Evolutionary conservation across 2,329 filamentous ascomycete species (phyloP), one percentile per base, ranked within the genome.

Genomic region (Lachnellula hyalina): DNA sequence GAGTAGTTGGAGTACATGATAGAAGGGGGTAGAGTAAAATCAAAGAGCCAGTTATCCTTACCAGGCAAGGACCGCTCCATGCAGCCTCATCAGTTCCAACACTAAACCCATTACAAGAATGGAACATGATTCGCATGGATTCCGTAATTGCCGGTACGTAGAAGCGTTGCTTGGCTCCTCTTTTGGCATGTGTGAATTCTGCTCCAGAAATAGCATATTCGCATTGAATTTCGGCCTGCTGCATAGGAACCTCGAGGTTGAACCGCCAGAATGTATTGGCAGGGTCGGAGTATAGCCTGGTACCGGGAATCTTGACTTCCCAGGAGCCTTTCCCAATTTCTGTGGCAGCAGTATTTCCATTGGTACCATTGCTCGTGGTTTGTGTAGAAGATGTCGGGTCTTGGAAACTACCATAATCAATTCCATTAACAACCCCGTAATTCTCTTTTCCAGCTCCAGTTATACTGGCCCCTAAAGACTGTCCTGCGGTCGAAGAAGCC

Each of bases 121-220:
- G 89, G 73, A 96, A 99, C 90, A 97, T 96, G 68, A 96, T 89
- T 68, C 96, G 90, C 93, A 99, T 97, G 4, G 89, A 89, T 72
- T 96, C 86, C 45, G 84, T 82, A 55, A 79, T 77, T 12, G 89
- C 90, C 12, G 94, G 93, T 4, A 97, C 83, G 78, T 87, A 96
- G 72, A 99, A 99, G 49, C 62, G 82, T 74, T 79, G 96, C 75
- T 70, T 72, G 56, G 74, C 75, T 6, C 78, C 76, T 68, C 83
- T 82, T 60, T 76, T 77, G 40, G 76, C 73, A 61, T 80, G 80
- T 51, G 77, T 74, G 66, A 85, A 86, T 47, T 76, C 78, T 67
- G 94, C 74, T 14, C 80, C 81, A 7, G 83, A 81, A 56, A 96
- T 81, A 21, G 75, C 76, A 72, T 96, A 96, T 63, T 87, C 82